Conservation (phyloP, 768 basidiomycete species). For the Trichaptum fuscoviolaceum region DNA sequence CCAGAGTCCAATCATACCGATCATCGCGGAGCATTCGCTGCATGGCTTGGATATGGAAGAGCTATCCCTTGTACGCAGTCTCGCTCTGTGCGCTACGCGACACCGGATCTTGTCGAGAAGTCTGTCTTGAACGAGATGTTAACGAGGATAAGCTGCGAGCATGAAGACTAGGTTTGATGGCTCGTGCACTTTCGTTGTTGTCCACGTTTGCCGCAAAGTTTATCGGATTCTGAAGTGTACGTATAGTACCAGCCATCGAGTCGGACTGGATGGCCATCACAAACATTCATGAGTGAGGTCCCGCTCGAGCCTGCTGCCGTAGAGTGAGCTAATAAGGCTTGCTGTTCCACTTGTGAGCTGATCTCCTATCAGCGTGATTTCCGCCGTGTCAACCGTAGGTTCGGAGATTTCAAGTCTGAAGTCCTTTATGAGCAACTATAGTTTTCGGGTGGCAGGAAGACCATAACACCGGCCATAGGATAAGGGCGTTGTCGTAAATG, state of each 20-base stretch:
- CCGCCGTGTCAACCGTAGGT: background rate
- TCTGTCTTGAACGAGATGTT: background rate
- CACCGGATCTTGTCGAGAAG: background rate
- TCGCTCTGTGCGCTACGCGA: background rate
- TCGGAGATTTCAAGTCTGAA: background rate
- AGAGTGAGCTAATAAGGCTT: background rate
- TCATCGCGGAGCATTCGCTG: background rate
- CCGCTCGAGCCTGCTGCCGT: background rate
- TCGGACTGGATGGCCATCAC: background rate
- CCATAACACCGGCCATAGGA: background rate
- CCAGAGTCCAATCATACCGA: background rate
- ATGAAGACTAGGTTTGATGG: background rate
- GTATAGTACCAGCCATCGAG: background rate
- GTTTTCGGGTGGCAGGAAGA: background rate
- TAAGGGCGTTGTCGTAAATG: background rate
- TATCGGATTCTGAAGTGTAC: background rate
- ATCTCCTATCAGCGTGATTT: background rate
- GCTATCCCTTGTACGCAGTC: background rate
- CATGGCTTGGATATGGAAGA: background rate
- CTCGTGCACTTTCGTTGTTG: background rate
- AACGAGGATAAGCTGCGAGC: background rate
- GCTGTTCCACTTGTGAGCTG: background rate
- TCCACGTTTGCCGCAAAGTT: background rate
- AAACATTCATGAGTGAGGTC: too few species aligned
- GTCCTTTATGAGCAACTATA: background rate